These are phyloP conservation scores for Pichia scutulata DNA, from an alignment of 805 yeast species.

Conservation along the genomic window DNA sequence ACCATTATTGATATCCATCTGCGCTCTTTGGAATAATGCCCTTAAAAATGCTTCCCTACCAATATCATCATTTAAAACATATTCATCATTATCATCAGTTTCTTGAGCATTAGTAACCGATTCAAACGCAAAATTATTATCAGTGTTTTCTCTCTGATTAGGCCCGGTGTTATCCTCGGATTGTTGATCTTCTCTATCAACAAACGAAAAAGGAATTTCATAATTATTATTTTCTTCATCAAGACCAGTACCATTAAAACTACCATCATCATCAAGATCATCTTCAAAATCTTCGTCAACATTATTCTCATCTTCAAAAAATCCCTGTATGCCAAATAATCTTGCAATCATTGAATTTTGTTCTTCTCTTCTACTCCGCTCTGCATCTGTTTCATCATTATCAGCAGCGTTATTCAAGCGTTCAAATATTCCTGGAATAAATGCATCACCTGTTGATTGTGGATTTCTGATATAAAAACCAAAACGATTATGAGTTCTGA, in stretches of 20 bases:
- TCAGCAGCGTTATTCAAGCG: background rate
- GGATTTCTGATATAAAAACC: conserved; percentile 5
- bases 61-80: background rate
- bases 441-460: conserved; percentile 3
- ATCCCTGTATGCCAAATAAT: background rate
- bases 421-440: conserved; percentile 9
- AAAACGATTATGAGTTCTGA: conserved; percentile 7
- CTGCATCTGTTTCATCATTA: background rate
- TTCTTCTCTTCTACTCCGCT: conserved; percentile 9
- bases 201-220: background rate
- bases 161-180: background rate
- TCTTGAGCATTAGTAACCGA: background rate
- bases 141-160: background rate
- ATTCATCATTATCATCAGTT: background rate
- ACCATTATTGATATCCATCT: background rate
- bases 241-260: background rate
- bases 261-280: background rate
- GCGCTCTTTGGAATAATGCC: background rate
- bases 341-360: background rate
- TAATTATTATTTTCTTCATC: background rate
- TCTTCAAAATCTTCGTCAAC: background rate
- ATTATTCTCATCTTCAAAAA: background rate
- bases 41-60: background rate
- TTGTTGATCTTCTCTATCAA: too few species aligned
- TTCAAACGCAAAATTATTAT: background rate